phyloP scores from a whole-genome alignment of 2,329 filamentous ascomycete genomes.

The Pezicula rhizophila region DNA sequence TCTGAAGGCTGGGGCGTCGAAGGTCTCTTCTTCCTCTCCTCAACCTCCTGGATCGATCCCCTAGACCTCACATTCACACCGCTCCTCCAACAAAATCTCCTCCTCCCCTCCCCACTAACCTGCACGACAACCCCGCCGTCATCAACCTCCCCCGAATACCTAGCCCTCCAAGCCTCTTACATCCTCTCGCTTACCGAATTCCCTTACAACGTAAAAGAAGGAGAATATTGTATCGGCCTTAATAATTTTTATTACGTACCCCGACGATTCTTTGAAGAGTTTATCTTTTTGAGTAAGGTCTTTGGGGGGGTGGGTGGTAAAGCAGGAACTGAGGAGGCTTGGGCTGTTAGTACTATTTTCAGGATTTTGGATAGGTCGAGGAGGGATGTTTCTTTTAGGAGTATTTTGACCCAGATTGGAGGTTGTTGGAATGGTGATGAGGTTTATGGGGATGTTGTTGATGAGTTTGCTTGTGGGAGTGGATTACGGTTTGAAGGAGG shows the following conservation, averaged over 20 bases:
- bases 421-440: too few species aligned
- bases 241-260: constrained; percentile 30
- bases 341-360: constrained; percentile 26
- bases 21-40: constrained; percentile 28
- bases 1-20: constrained; percentile 18
- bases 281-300: constrained; percentile 19
- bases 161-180: constrained; percentile 1
- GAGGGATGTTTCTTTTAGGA: background rate
- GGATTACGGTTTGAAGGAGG: too few species aligned
- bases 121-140: constrained; percentile 8
- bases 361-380: constrained; percentile 25
- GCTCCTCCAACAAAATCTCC: constrained; percentile 19
- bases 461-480: too few species aligned
- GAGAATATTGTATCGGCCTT: constrained; percentile 27
- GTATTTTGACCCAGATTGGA: too few species aligned
- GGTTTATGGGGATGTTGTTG: too few species aligned
- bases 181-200: constrained; percentile 17
- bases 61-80: constrained; percentile 21
- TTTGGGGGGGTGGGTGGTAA: constrained; percentile 10
- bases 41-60: constrained; percentile 29
- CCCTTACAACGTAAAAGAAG: constrained; percentile 15
- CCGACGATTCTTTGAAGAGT: constrained; percentile 27
- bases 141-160: constrained; percentile 6
- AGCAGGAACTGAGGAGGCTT: constrained; percentile 23
- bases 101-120: constrained; percentile 14